Evolutionary conservation across 2,329 filamentous ascomycete species (phyloP), one percentile per base, ranked within the genome.

Genomic region (Colletotrichum karsti): DNA sequence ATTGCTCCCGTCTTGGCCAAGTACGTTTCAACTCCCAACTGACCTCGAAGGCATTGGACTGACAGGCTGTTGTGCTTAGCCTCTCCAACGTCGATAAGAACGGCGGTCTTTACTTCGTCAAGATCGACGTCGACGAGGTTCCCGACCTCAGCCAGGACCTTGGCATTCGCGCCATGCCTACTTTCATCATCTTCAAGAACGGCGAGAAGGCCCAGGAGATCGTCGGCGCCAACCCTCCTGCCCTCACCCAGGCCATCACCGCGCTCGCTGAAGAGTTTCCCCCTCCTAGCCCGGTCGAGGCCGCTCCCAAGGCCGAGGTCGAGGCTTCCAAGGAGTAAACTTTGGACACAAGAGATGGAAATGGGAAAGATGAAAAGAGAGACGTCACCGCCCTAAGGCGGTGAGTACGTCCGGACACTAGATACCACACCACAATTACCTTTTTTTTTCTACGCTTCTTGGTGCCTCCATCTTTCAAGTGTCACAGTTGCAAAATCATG

Each of bases 131-230:
- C 74, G 95, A 98, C 80, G 85, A 94, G 72, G 84, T 95, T 42
- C 84, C 90, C 72, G 90, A 93, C 1, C 87, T 97, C 55, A 90
- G 93, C 33, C 87, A 91, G 75, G 90, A 96, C 77, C 90, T 96
- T 71, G 89, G 89, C 71, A 88, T 98, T 79, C 90, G 93, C 74
- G 94, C 95, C 78, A 97, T 98, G 94, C 95, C 95, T 63, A 97
- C 94, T 28, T 97, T 98, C 84, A 76, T 92, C 63, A 80, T 97
- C 76, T 97, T 94, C 89, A 93, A 94, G 87, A 81, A 91, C 73
- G 94, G 92, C 72, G 79, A 93, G 79, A 92, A 93, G 85, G 80
- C 90, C 37, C 85, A 82, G 46, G 91, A 93, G 82, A 82, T 97
- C 66, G 89, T 96, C 28, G 95, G 95, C 70, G 94, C 94, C 75